Conservation (phyloP, 1,139 yeast genomes). For the Arxiozyma heterogenica region DNA sequence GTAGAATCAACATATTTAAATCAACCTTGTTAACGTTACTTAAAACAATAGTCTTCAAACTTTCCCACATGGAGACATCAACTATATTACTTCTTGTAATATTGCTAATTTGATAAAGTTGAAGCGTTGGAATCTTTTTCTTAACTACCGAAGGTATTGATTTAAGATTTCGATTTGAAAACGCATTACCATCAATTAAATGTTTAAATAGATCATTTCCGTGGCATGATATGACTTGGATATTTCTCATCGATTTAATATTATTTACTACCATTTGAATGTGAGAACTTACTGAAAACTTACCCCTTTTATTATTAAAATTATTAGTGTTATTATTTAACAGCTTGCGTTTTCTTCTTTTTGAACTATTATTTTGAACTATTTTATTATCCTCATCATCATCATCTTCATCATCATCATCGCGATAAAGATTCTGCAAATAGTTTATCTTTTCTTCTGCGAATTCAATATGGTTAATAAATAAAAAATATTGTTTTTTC, state of each 20-base stretch:
- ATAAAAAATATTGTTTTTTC: conserved; percentile 1
- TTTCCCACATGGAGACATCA: conserved; percentile 26
- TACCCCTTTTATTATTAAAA: conserved; percentile 7
- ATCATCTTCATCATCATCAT: conserved; percentile 1
- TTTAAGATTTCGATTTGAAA: conserved; percentile 25
- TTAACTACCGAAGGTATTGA: conserved; percentile 20
- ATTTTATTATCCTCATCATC: neutral
- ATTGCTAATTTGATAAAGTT: conserved; percentile 11
- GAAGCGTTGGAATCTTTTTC: conserved; percentile 15
- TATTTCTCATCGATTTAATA: conserved; percentile 17
- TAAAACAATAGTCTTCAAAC: conserved; percentile 14
- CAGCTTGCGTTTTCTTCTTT: conserved; percentile 1
- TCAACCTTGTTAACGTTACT: conserved; percentile 16
- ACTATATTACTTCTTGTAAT: conserved; percentile 14
- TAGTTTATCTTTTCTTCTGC: neutral
- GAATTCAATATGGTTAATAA: neutral
- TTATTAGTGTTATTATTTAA: conserved; percentile 2
- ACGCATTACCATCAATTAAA: conserved; percentile 26
- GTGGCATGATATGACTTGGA: conserved; percentile 14
- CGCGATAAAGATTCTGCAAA: conserved; percentile 11
- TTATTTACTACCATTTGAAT: conserved; percentile 6
- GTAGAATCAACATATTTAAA: conserved; percentile 20
- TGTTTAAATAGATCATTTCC: conserved; percentile 19
- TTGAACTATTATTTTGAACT: neutral
- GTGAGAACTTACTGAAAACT: conserved; percentile 4